Conservation (phyloP, 768 basidiomycete genomes). For the Suillus occidentalis region DNA sequence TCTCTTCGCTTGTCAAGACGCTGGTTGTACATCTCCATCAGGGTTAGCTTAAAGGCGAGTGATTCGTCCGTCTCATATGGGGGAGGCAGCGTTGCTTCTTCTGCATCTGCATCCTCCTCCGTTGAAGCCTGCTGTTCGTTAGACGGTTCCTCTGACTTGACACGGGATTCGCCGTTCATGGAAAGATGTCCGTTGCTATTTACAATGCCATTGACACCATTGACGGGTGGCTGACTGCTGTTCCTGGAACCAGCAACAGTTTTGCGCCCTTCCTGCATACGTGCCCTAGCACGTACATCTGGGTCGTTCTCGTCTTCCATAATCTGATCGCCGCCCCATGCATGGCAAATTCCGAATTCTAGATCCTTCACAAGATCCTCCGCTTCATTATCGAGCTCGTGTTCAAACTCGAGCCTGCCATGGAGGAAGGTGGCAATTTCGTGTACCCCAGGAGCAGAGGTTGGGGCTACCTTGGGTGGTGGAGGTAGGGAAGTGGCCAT, state of each 20-base stretch:
- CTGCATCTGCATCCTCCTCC: conserved; percentile 59
- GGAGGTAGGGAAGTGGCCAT: conserved; percentile 62
- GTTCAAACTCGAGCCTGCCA: conserved; percentile 95
- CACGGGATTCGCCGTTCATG: conserved; percentile 37
- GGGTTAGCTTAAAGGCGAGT: conserved; percentile 80
- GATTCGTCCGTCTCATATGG: conserved; percentile 85
- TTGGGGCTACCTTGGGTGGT: conserved; percentile 73
- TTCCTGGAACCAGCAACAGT: conserved; percentile 18
- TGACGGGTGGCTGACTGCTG: conserved; percentile 24
- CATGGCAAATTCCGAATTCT: conserved; percentile 87
- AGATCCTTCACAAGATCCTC: conserved; percentile 94
- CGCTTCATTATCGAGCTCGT: conserved; percentile 95
- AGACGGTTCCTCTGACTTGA: conserved; percentile 48
- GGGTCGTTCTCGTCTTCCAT: conserved; percentile 76
- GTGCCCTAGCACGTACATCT: conserved; percentile 58
- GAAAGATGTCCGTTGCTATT: conserved; percentile 40
- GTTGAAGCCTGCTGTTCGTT: conserved; percentile 35
- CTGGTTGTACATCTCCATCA: conserved; percentile 90
- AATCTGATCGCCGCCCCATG: conserved; percentile 82
- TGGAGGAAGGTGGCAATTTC: conserved; percentile 93
- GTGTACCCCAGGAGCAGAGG: conserved; percentile 88
- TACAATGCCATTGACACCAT: conserved; percentile 26
- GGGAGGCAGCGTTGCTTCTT: conserved; percentile 69
- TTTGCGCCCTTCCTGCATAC: conserved; percentile 42
- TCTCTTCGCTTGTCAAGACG: conserved; percentile 84